Conservation (phyloP, 2,329 filamentous ascomycete species). For the Phyllosticta citriasiana region DNA sequence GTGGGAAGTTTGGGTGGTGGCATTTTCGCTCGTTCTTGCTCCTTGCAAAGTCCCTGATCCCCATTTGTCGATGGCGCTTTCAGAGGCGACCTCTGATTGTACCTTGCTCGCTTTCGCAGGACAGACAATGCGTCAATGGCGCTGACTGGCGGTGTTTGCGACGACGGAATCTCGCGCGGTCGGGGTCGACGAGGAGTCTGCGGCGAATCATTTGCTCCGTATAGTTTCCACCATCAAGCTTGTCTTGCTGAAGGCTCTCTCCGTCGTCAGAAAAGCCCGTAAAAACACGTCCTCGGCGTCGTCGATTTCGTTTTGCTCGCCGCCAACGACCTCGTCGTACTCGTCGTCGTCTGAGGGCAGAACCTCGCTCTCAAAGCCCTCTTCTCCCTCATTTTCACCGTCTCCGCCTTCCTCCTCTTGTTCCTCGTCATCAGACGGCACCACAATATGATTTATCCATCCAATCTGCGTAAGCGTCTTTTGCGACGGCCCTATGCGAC, state of each 20-base stretch:
- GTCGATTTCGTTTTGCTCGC: background rate
- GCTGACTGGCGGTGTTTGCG: slow-evolving; percentile 3
- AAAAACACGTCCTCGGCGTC: background rate
- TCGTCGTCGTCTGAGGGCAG: background rate
- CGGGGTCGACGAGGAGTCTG: slow-evolving; percentile 2
- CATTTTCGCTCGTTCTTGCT: background rate
- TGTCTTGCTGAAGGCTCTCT: background rate
- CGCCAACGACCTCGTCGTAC: background rate
- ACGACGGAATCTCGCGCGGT: slow-evolving; percentile 3
- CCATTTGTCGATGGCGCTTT: background rate
- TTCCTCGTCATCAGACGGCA: slow-evolving; percentile 1
- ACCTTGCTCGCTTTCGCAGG: background rate
- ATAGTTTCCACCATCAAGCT: background rate
- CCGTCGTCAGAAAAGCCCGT: slow-evolving; percentile 5
- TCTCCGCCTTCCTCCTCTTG: background rate
- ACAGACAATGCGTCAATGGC: background rate
- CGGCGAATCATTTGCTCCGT: background rate
- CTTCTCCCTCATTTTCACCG: background rate
- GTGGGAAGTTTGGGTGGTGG: background rate
- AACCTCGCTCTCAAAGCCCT: background rate
- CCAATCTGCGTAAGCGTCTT: slow-evolving; percentile 9
- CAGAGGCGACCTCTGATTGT: background rate
- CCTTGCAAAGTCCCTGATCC: background rate
- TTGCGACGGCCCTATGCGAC: background rate
- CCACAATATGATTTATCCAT: background rate